phyloP scores from a whole-genome alignment of 202 grass and related monocot genomes.

The Panicum virgatum region DNA sequence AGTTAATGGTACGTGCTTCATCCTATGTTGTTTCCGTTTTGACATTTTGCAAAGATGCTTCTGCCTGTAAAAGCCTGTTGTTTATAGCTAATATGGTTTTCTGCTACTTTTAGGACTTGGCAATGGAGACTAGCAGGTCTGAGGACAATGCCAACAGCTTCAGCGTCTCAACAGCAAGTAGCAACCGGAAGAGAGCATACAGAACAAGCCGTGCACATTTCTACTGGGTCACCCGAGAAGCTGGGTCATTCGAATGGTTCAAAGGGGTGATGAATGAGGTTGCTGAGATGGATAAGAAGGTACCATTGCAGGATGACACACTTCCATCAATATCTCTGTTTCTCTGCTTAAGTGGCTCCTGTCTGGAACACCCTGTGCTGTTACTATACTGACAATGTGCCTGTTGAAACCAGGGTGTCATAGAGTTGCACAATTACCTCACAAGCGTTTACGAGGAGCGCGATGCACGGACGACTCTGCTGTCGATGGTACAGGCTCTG shows the following conservation, averaged over 20 bases:
- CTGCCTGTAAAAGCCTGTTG: neutral
- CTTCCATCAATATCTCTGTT: neutral
- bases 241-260: slow-evolving; percentile 97
- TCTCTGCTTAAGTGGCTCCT: slow-evolving; percentile 1
- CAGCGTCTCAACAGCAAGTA: slow-evolving; percentile 80
- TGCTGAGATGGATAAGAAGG: slow-evolving; percentile 99
- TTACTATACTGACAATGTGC: slow-evolving; percentile 18
- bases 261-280: slow-evolving; percentile 99
- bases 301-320: slow-evolving; percentile 29
- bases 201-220: slow-evolving; percentile 93
- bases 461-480: slow-evolving; percentile 90
- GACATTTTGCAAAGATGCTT: neutral
- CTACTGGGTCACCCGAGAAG: slow-evolving; percentile 98
- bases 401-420: slow-evolving; percentile 65
- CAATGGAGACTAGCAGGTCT: slow-evolving; percentile 94
- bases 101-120: slow-evolving; percentile 62
- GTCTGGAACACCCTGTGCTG: neutral
- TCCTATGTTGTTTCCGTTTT: neutral
- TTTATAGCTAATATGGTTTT: slow-evolving; percentile 29
- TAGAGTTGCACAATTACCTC: slow-evolving; percentile 97
- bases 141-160: slow-evolving; percentile 88
- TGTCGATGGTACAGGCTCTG: slow-evolving; percentile 98
- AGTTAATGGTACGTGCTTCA: slow-evolving; percentile 68
- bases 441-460: slow-evolving; percentile 98
- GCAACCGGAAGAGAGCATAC: slow-evolving; percentile 77